These are phyloP conservation scores for Serpula lacrymans DNA, from an alignment of 768 basidiomycete genomes.

Conservation along the genomic window DNA sequence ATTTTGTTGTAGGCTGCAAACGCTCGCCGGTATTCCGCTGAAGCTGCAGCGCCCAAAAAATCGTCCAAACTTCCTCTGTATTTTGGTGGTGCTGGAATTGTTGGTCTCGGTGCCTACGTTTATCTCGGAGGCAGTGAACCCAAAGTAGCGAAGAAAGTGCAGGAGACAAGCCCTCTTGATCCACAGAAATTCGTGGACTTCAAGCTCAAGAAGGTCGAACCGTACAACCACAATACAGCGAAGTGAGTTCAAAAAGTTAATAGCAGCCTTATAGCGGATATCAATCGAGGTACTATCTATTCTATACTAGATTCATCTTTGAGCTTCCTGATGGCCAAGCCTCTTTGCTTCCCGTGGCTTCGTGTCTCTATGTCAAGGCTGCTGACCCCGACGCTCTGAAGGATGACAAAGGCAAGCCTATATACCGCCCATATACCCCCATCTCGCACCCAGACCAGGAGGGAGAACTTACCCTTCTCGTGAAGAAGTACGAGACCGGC, in stretches of 20 bases:
- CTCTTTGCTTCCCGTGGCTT: constrained; percentile 75
- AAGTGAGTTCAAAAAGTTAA: constrained; percentile 54
- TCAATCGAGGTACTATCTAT: constrained; percentile 1
- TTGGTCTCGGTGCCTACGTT: constrained; percentile 42
- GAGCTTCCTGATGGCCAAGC: constrained; percentile 76
- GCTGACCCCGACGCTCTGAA: constrained; percentile 61
- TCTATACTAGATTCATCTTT: constrained; percentile 61
- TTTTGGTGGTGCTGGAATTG: constrained; percentile 46
- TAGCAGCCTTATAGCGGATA: neutral
- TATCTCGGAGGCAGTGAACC: constrained; percentile 44
- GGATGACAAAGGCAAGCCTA: constrained; percentile 80
- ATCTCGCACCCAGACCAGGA: constrained; percentile 71
- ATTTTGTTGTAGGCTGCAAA: constrained; percentile 26
- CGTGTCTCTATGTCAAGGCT: constrained; percentile 74
- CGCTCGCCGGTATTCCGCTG: constrained; percentile 47
- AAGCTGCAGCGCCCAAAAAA: constrained; percentile 39
- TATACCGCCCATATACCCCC: constrained; percentile 92
- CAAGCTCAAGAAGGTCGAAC: constrained; percentile 73
- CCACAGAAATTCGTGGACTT: constrained; percentile 76
- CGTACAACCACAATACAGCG: constrained; percentile 94
- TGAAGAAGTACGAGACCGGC: constrained; percentile 85
- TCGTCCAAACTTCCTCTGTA: constrained; percentile 46
- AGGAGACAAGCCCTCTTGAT: constrained; percentile 67
- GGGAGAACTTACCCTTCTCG: constrained; percentile 74
- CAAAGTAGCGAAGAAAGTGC: constrained; percentile 35